A percentile compares a stretch with the other conserved stretches of the same genome.
These are phyloP conservation scores for Agaricus subrufescens DNA, from an alignment of 768 basidiomycete species.

Conservation along the genomic window DNA sequence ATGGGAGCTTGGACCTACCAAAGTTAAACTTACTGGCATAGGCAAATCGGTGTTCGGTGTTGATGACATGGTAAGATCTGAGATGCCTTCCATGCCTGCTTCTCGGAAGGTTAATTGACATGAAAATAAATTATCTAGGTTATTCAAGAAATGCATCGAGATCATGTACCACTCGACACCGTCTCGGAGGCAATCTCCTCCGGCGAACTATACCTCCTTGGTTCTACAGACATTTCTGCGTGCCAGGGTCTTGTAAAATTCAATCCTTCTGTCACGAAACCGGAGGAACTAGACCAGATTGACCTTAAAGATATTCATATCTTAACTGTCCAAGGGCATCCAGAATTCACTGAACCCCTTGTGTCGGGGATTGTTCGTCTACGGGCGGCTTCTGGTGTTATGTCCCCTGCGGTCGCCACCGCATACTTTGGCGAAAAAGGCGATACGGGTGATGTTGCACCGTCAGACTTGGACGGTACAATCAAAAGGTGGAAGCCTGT, in stretches of 20 bases:
- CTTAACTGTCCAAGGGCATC: conserved; percentile 85
- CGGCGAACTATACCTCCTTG: conserved; percentile 51
- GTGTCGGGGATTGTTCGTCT: conserved; percentile 47
- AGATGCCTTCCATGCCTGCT: background rate
- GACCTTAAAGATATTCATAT: conserved; percentile 57
- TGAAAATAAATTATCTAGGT: conserved; percentile 36
- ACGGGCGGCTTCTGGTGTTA: conserved; percentile 40
- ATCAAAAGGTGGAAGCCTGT: conserved; percentile 28
- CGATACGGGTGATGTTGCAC: background rate
- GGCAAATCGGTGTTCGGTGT: conserved; percentile 67
- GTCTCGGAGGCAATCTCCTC: conserved; percentile 30
- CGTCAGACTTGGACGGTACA: conserved; percentile 27
- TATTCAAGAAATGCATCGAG: conserved; percentile 84
- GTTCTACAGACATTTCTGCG: conserved; percentile 46
- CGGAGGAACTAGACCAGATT: background rate
- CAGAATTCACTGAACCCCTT: conserved; percentile 74
- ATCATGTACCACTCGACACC: conserved; percentile 61
- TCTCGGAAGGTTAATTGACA: background rate
- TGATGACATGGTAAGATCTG: conserved; percentile 25
- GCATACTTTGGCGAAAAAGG: conserved; percentile 6
- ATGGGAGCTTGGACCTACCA: conserved; percentile 86
- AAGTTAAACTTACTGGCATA: conserved; percentile 57
- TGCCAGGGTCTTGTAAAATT: conserved; percentile 76
- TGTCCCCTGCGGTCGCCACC: conserved; percentile 37
- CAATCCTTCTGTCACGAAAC: conserved; percentile 10